These are phyloP conservation scores for Ogataea salicorniae DNA, from an alignment of 805 yeast genomes.

Conservation along the genomic window DNA sequence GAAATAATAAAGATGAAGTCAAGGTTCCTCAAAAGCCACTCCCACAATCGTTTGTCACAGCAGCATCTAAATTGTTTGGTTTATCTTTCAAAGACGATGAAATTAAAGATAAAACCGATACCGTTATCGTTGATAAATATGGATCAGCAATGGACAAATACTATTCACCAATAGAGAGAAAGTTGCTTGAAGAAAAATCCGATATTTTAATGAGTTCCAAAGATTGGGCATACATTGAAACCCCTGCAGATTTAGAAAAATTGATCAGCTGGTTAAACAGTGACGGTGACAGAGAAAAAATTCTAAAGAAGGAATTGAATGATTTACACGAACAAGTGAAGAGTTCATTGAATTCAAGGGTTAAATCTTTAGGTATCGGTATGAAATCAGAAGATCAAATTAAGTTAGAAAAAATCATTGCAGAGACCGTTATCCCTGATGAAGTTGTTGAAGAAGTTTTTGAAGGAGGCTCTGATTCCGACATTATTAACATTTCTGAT, in stretches of 20 bases:
- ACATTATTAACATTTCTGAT: slow-evolving; percentile 5
- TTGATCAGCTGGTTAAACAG: slow-evolving; percentile 65
- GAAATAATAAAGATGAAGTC: background rate
- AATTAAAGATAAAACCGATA: slow-evolving; percentile 19
- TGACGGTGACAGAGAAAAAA: slow-evolving; percentile 70
- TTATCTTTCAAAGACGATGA: slow-evolving; percentile 26
- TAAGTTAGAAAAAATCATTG: slow-evolving; percentile 36
- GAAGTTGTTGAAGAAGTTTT: slow-evolving; percentile 23
- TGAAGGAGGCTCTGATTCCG: slow-evolving; percentile 21
- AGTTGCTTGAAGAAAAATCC: slow-evolving; percentile 62
- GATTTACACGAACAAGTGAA: slow-evolving; percentile 47
- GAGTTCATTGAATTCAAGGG: slow-evolving; percentile 54
- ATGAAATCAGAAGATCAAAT: slow-evolving; percentile 37
- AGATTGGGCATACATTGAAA: slow-evolving; percentile 73
- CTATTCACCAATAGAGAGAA: slow-evolving; percentile 45
- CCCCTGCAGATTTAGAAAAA: slow-evolving; percentile 47
- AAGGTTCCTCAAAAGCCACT: background rate
- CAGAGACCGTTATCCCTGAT: slow-evolving; percentile 34
- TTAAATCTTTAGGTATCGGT: slow-evolving; percentile 46
- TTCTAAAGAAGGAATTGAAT: slow-evolving; percentile 55
- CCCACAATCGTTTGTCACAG: slow-evolving; percentile 11
- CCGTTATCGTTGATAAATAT: slow-evolving; percentile 30
- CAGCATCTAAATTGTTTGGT: slow-evolving; percentile 30
- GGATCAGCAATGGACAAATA: slow-evolving; percentile 30
- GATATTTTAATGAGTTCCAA: slow-evolving; percentile 45